These are phyloP conservation scores for Syncephalastrum racemosum DNA, from an alignment of 371 early-diverging fungal species.

Conservation along the genomic window DNA sequence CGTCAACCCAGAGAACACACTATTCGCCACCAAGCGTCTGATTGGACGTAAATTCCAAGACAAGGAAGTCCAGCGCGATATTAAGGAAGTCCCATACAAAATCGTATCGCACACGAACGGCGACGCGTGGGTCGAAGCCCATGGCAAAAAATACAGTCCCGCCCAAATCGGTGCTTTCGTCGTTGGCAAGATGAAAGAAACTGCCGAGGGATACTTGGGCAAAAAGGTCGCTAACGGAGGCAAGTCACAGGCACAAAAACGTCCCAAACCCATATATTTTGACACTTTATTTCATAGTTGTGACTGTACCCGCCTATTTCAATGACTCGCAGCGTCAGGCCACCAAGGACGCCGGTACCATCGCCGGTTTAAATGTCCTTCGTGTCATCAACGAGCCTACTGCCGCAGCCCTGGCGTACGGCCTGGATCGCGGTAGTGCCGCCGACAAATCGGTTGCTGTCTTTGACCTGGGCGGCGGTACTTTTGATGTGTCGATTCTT, in stretches of 20 bases:
- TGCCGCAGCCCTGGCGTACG: slow-evolving; percentile 98
- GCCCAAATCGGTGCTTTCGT: slow-evolving; percentile 95
- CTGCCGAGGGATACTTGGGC: slow-evolving; percentile 86
- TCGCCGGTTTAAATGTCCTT: slow-evolving; percentile 93
- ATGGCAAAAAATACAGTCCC: slow-evolving; percentile 92
- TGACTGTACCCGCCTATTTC: slow-evolving; percentile 79
- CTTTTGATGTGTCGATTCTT: slow-evolving; percentile 97
- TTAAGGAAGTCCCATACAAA: slow-evolving; percentile 87
- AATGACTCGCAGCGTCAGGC: slow-evolving; percentile 96
- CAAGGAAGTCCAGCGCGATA: slow-evolving; percentile 79
- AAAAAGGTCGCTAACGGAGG: slow-evolving; percentile 82
- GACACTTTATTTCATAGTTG: slow-evolving; percentile 54
- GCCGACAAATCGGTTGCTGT: slow-evolving; percentile 89
- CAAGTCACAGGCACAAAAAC: slow-evolving; percentile 31
- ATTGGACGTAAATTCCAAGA: slow-evolving; percentile 95
- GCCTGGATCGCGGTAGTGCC: slow-evolving; percentile 73
- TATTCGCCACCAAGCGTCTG: slow-evolving; percentile 93
- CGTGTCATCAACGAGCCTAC: slow-evolving; percentile 98
- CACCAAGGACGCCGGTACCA: slow-evolving; percentile 95
- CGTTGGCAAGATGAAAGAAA: slow-evolving; percentile 93
- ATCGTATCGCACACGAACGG: slow-evolving; percentile 89
- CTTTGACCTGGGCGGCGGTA: slow-evolving; percentile 98
- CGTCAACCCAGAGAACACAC: slow-evolving; percentile 88
- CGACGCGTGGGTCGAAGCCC: slow-evolving; percentile 95
- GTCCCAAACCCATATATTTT: neutral